Percentiles rank a stretch among this genome's conserved stretches.
Evolutionary conservation across 163 green algal species (phyloP).

Genomic region (Volvox carteri): DNA sequence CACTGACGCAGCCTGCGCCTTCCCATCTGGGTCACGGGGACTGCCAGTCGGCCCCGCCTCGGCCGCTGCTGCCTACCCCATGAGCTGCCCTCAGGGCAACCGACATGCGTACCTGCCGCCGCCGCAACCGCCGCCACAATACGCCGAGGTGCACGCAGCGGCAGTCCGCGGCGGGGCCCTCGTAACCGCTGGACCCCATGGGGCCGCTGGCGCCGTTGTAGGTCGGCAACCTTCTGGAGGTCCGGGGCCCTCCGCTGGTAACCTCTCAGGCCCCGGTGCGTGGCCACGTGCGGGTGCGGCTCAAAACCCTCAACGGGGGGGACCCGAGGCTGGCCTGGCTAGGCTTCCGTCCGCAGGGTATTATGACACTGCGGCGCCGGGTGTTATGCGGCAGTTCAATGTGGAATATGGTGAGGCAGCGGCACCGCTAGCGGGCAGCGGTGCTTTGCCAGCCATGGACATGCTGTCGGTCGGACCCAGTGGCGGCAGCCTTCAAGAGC

Average conservation of each 20-base stretch:
- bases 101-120: too few species aligned
- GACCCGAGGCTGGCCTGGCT: too few species aligned
- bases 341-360: too few species aligned
- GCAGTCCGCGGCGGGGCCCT: too few species aligned
- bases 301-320: too few species aligned
- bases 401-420: not conserved
- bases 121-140: too few species aligned
- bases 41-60: not conserved
- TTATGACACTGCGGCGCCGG: not conserved
- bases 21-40: not conserved
- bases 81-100: too few species aligned
- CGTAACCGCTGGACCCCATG: too few species aligned
- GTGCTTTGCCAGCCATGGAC: not conserved
- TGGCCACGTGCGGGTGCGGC: too few species aligned
- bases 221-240: not conserved
- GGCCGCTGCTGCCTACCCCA: not conserved
- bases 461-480: not conserved
- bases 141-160: too few species aligned
- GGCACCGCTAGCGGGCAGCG: not conserved
- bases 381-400: not conserved
- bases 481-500: too few species aligned
- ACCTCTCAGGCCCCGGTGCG: not conserved
- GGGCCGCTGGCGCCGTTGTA: not conserved
- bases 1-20: not conserved
- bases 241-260: not conserved